phyloP scores from a whole-genome alignment of 495 filamentous ascomycete species.

The Xylaria castorea region DNA sequence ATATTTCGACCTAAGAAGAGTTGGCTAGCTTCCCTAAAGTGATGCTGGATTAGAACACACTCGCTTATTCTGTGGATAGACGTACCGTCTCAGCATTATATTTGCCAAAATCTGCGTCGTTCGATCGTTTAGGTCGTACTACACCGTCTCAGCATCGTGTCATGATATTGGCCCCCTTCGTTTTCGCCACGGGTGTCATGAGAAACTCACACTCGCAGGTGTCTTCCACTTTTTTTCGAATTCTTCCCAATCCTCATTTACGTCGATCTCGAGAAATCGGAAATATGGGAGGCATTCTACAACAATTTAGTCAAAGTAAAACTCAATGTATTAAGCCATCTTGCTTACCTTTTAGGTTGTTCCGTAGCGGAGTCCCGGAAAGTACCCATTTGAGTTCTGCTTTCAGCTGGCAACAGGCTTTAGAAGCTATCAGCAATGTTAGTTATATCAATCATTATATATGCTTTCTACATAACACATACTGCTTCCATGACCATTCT shows the following conservation, averaged over 20 bases:
- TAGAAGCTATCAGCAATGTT: conserved; percentile 28
- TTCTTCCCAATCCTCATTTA: conserved; percentile 57
- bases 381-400: conserved; percentile 40
- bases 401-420: conserved; percentile 28
- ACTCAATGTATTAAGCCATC: background rate
- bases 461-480: background rate
- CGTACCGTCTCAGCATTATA: conserved; percentile 19
- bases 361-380: conserved; percentile 46
- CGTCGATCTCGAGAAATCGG: conserved; percentile 60
- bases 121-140: background rate
- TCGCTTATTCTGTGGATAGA: background rate
- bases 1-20: conserved; percentile 1
- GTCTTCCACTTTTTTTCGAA: conserved; percentile 1
- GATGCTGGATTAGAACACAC: background rate
- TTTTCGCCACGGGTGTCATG: too few species aligned
- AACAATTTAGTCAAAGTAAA: conserved; percentile 1
- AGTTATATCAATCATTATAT: background rate
- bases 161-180: background rate
- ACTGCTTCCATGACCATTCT: conserved; percentile 35
- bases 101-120: conserved; percentile 10
- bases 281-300: conserved; percentile 30
- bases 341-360: conserved; percentile 35
- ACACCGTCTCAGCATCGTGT: background rate
- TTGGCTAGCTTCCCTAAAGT: conserved; percentile 10
- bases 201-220: background rate